Conservation (phyloP, 768 basidiomycete genomes). For the Boletus patriciae region DNA sequence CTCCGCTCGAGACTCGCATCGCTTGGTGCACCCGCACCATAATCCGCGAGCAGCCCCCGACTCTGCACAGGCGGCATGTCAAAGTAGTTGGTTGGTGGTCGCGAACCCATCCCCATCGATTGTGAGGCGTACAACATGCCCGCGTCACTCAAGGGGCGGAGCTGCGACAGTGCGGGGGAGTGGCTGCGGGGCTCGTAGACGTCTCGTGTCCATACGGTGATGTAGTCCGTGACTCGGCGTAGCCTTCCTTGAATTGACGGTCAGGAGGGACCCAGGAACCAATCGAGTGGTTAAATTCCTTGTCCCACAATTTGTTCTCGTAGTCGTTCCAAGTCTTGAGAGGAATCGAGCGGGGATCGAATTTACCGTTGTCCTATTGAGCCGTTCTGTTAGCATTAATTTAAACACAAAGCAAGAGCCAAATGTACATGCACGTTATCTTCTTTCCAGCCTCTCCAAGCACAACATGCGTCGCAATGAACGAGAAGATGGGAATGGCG, state of each 20-base stretch:
- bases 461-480: constrained; percentile 88
- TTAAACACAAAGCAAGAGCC: background rate
- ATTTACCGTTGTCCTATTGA: constrained; percentile 91
- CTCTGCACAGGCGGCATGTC: constrained; percentile 58
- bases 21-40: constrained; percentile 49
- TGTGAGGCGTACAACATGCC: constrained; percentile 57
- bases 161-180: constrained; percentile 71
- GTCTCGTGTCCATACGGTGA: constrained; percentile 89
- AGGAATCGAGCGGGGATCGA: constrained; percentile 90
- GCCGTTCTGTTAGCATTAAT: constrained; percentile 8
- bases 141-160: constrained; percentile 35
- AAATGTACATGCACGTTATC: constrained; percentile 84
- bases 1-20: constrained; percentile 71
- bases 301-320: constrained; percentile 96
- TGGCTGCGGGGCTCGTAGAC: constrained; percentile 72
- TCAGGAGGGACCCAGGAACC: constrained; percentile 87
- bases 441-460: constrained; percentile 95
- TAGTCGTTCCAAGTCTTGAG: constrained; percentile 97
- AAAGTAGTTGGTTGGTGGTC: constrained; percentile 75
- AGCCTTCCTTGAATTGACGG: constrained; percentile 69
- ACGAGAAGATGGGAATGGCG: constrained; percentile 90
- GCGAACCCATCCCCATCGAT: constrained; percentile 61
- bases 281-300: constrained; percentile 93
- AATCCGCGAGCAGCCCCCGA: constrained; percentile 45
- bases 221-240: constrained; percentile 73